A percentile compares a stretch with the other conserved stretches of the same genome.
phyloP scores from a whole-genome alignment of 163 green algal genomes.

The Scenedesmus sp. region DNA sequence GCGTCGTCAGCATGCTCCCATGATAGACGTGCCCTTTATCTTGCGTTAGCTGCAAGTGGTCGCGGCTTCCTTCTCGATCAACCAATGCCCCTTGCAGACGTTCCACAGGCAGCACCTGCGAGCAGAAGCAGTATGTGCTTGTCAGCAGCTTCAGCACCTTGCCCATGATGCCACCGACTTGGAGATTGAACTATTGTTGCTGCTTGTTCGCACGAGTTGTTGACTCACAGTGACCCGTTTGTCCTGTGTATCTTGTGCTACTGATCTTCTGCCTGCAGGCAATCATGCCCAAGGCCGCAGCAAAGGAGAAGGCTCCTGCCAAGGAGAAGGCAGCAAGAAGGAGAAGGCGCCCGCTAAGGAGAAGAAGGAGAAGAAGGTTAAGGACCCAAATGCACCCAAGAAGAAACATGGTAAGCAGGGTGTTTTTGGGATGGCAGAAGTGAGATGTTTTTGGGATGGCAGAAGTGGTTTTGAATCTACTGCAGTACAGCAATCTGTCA shows the following conservation, averaged over 20 bases:
- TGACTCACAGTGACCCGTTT: neutral
- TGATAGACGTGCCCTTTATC: neutral
- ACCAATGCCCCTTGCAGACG: neutral
- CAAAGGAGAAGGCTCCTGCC: slow-evolving; percentile 52
- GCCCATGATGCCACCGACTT: neutral
- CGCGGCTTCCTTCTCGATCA: neutral
- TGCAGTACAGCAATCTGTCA: too few species aligned
- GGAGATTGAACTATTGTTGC: neutral
- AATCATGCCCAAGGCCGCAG: slow-evolving; percentile 57
- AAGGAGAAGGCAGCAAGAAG: slow-evolving; percentile 28
- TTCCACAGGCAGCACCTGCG: neutral
- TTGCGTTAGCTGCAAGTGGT: neutral
- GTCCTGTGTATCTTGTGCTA: neutral
- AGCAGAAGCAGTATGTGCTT: neutral
- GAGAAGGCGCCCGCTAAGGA: slow-evolving; percentile 39
- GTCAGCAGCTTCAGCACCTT: neutral
- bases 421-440: too few species aligned
- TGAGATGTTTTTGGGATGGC: too few species aligned
- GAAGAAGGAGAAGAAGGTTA: slow-evolving; percentile 47
- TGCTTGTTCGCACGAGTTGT: neutral
- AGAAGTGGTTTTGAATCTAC: too few species aligned
- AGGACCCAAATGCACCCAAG: slow-evolving; percentile 70
- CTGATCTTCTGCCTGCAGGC: neutral
- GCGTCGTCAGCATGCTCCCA: neutral
- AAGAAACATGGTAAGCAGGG: slow-evolving; percentile 30